phyloP scores from a whole-genome alignment of 768 basidiomycete genomes.

The Sporobolomyces roseus region DNA sequence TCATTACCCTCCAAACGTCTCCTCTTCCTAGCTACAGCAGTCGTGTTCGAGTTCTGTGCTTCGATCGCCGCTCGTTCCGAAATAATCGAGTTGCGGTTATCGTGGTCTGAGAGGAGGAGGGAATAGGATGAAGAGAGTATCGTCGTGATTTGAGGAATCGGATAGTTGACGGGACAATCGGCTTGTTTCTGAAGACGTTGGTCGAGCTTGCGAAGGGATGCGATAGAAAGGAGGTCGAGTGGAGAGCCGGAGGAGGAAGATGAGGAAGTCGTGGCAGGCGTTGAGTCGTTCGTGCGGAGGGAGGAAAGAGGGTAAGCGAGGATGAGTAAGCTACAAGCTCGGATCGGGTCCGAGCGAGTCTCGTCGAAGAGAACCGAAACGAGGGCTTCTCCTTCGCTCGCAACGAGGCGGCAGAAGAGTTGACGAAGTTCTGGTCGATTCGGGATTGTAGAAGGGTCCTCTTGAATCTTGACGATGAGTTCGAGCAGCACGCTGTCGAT shows the following conservation, averaged over 20 bases:
- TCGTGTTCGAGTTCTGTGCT: not conserved
- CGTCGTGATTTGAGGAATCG: too few species aligned
- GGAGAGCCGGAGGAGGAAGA: conserved; percentile 8
- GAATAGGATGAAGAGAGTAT: not conserved
- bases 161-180: conserved; percentile 1
- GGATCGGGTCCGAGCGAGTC: not conserved
- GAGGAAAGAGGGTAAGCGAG: conserved; percentile 1
- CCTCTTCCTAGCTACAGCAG: conserved; percentile 15
- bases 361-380: not conserved
- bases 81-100: not conserved
- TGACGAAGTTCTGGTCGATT: not conserved
- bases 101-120: conserved; percentile 7
- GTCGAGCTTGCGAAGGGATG: not conserved
- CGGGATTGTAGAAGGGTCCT: not conserved
- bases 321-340: not conserved
- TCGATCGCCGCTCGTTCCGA: conserved; percentile 1
- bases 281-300: not conserved
- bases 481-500: not conserved
- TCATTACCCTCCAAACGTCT: not conserved
- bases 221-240: not conserved
- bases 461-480: not conserved
- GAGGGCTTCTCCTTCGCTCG: not conserved
- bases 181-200: not conserved
- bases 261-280: not conserved
- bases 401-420: not conserved